A percentile compares a stretch with the other conserved stretches of the same genome.
phyloP scores from a whole-genome alignment of 805 yeast genomes.

The Komagataella ulmi region DNA sequence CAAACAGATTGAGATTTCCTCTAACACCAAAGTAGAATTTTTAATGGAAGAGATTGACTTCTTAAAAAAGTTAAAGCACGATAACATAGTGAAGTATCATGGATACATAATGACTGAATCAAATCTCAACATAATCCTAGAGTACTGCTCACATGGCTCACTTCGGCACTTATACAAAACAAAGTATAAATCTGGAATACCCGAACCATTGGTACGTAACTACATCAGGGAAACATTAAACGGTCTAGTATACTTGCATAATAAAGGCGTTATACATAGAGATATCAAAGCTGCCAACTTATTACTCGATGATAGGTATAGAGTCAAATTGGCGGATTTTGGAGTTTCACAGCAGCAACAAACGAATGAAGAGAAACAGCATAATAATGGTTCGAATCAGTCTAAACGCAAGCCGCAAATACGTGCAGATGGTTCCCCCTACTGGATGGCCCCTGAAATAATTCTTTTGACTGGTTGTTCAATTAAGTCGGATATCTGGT shows the following conservation, averaged over 20 bases:
- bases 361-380: constrained; percentile 14
- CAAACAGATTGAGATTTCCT: constrained; percentile 57
- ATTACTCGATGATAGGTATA: constrained; percentile 52
- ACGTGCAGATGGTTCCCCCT: constrained; percentile 69
- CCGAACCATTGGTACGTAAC: constrained; percentile 36
- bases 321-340: constrained; percentile 83
- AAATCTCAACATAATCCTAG: constrained; percentile 46
- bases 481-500: constrained; percentile 85
- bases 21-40: constrained; percentile 26
- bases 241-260: constrained; percentile 54
- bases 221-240: constrained; percentile 41
- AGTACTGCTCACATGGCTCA: constrained; percentile 56
- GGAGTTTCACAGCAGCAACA: constrained; percentile 53
- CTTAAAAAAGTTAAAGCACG: constrained; percentile 49
- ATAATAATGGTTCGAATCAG: constrained; percentile 8
- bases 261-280: constrained; percentile 65
- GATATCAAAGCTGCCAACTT: constrained; percentile 88
- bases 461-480: constrained; percentile 76
- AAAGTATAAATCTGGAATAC: constrained; percentile 31
- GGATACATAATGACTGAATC: constrained; percentile 47
- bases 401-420: background rate
- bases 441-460: constrained; percentile 99
- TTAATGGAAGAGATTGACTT: constrained; percentile 59
- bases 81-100: constrained; percentile 53
- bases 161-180: constrained; percentile 36